These are phyloP conservation scores for Epichloe typhina DNA, from an alignment of 2,329 filamentous ascomycete genomes.

Conservation along the genomic window DNA sequence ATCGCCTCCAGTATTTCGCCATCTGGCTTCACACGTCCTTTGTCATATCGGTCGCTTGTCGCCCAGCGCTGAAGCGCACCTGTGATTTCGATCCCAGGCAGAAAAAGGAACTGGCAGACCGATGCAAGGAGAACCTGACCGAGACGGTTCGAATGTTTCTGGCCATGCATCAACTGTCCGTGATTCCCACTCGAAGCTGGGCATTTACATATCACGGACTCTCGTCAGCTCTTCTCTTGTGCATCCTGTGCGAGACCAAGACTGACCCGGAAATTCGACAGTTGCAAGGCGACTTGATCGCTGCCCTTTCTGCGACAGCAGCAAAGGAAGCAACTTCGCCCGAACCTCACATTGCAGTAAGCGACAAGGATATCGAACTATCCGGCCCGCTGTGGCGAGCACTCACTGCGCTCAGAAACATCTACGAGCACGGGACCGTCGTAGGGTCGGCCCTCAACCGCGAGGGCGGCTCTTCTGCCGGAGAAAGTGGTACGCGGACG, in stretches of 20 bases:
- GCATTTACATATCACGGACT: slow-evolving; percentile 56
- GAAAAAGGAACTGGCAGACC: slow-evolving; percentile 40
- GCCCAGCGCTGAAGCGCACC: slow-evolving; percentile 45
- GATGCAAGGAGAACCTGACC: slow-evolving; percentile 48
- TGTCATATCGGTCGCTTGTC: slow-evolving; percentile 51
- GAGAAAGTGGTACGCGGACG: slow-evolving; percentile 32
- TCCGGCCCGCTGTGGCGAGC: slow-evolving; percentile 49
- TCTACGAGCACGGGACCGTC: slow-evolving; percentile 51
- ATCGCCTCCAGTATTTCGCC: slow-evolving; percentile 50
- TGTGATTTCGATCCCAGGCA: slow-evolving; percentile 37
- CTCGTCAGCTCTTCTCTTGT: slow-evolving; percentile 50
- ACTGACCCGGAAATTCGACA: slow-evolving; percentile 49
- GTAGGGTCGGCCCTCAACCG: slow-evolving; percentile 36
- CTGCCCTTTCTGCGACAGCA: slow-evolving; percentile 48
- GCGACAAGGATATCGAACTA: slow-evolving; percentile 47
- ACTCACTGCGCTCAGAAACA: slow-evolving; percentile 47
- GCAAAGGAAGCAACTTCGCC: slow-evolving; percentile 47
- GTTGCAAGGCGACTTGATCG: slow-evolving; percentile 50
- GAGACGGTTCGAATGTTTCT: slow-evolving; percentile 57
- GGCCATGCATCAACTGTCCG: slow-evolving; percentile 54
- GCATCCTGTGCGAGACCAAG: slow-evolving; percentile 50
- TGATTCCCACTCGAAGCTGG: slow-evolving; percentile 54
- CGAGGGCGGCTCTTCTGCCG: slow-evolving; percentile 32
- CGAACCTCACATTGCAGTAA: slow-evolving; percentile 37
- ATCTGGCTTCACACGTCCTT: slow-evolving; percentile 53